Base-by-base conservation (phyloP, 192 early-diverging fungal genomes). In the Paraglomus brasilianum region DNA sequence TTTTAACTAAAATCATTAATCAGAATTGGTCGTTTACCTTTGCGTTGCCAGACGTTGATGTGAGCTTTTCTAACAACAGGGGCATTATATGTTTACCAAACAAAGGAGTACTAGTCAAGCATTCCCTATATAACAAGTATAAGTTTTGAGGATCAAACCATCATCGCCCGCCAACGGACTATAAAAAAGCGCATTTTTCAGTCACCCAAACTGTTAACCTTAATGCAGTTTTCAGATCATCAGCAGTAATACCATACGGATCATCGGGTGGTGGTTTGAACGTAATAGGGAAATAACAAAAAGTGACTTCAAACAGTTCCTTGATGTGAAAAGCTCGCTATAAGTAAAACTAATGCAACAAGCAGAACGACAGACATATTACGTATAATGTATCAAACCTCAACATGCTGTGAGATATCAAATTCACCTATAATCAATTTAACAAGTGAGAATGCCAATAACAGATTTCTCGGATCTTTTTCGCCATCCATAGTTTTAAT, bases 211-310 rank as follows among this genome's bases (percentile, higher is more conserved):
- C 36, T 9, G 17, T 38, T 17, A 45, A 84, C 83, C 89, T 85
- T 41, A 99, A 78, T 10, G 86, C 86, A 9, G 77, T 38, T 79
- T 97, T 97, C 38, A 99, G 78, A 81, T 95, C 85, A 36, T 95
- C 94, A 13, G 97, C 82, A 24, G 98, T 93, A 46, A 99, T 95
- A 17, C 93, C 93, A 56, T 94, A 92, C 10, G 93, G 87, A 83
- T 99, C 97, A 74, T 94, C 92, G 11, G 94, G 93, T 0, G 95
- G 91, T 15, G 95, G 90, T 80, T 92, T 92, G 75, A 99, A 99
- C 5, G 97, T 98, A 74, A 99, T 98, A 5, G 98, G 98, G 70
- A 99, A 99, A 81, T 99, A 99, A 81, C 96, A 98, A 65, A 97
- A 99, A 45, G 95, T 86, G 24, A 97, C 88, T 71, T 98, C 95